Evolutionary conservation across 1,284 basidiomycete genomes (phyloP), one percentile per base, ranked within the genome.

Genomic region (Meripilus lineatus): DNA sequence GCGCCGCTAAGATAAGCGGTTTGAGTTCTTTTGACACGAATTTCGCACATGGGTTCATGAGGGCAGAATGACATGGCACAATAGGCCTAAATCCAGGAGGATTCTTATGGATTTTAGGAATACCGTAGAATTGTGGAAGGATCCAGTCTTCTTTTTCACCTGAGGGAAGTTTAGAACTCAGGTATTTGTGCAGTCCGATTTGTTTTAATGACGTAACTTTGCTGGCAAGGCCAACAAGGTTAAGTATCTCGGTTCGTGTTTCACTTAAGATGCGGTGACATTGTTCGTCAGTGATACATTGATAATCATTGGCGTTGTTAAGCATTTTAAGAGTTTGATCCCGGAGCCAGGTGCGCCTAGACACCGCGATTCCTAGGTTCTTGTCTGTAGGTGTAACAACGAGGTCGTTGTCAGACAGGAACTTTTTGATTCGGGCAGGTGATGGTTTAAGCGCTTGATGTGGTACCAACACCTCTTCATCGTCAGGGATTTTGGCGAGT

Each of bases 41-140:
- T 14, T 40, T 44, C 2, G 36, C 35, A 2, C 18, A 15, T 5
- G 42, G 40, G 4, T 17, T 30, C 47, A 58, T 57, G 5, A 61
- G 46, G 5, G 59, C 58, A 11, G 45, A 51, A 41, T 66, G 64
- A 42, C 63, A 65, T 0, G 63, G 64, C 18, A 67, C 53, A 11
- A 67, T 68, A 0, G 61, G 66, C 7, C 60, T 28, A 44, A 61
- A 56, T 49, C 61, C 61, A 11, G 55, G 48, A 0, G 65, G 65
- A 40, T 55, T 45, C 47, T 67, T 67, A 53, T 67, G 64, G 0
- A 66, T 65, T 50, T 67, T 66, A 32, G 65, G 64, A 26, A 65
- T 62, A 0, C 58, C 58, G 47, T 66, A 62, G 42, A 66, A 66
- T 10, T 13, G 13, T 0, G 64, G 63, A n/a, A 62, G 25, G 14